Conservation (phyloP, 257 asterid species). For the Buddleja alternifolia region DNA sequence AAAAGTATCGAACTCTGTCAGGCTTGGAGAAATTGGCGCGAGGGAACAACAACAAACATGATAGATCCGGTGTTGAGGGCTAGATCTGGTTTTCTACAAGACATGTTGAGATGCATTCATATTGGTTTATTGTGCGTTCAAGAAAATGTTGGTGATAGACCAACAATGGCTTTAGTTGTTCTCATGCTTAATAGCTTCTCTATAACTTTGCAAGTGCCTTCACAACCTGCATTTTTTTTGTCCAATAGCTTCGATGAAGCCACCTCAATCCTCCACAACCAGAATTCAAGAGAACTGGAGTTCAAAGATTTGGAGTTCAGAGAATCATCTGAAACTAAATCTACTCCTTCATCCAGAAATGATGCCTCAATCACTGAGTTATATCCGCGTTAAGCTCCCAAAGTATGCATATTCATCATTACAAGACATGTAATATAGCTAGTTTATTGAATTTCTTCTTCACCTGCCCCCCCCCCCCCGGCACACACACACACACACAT, state of each 20-base stretch:
- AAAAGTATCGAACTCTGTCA: not conserved
- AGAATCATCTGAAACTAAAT: not conserved
- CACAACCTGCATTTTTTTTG: conserved; percentile 16
- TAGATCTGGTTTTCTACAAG: not conserved
- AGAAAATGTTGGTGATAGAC: conserved; percentile 1
- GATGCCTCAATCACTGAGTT: conserved; percentile 12
- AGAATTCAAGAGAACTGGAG: not conserved
- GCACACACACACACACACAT: no score
- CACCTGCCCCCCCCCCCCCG: no score
- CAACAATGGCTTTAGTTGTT: conserved; percentile 14
- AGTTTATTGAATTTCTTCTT: no score
- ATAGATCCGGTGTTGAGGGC: conserved; percentile 2
- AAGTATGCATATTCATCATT: not conserved
- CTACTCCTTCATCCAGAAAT: not conserved
- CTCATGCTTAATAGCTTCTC: conserved; percentile 14
- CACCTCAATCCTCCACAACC: not conserved
- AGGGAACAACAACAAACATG: not conserved
- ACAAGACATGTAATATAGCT: no score
- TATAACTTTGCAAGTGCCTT: not conserved
- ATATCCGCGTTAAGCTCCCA: not conserved
- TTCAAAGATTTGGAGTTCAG: no score
- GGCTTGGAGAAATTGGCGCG: conserved; percentile 27
- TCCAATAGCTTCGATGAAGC: not conserved
- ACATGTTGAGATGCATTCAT: conserved; percentile 16
- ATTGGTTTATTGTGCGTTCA: conserved; percentile 10